These are phyloP conservation scores for Saccharomyces hybrid DNA, from an alignment of 1,139 yeast genomes.

Conservation along the genomic window DNA sequence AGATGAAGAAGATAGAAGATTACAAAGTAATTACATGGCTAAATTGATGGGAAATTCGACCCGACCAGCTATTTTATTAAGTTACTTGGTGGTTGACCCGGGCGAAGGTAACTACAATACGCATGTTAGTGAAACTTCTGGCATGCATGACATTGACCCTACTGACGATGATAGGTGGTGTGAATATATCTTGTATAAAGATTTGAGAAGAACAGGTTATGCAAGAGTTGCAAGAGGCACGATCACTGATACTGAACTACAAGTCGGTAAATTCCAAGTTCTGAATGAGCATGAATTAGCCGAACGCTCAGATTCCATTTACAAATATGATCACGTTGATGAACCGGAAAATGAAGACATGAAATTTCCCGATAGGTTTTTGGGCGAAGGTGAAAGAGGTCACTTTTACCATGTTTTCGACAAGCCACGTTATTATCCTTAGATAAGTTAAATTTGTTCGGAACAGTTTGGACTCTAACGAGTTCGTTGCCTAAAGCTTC, in stretches of 20 bases:
- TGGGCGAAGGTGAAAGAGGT: constrained; percentile 92
- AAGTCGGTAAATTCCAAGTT: constrained; percentile 83
- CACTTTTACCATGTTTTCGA: constrained; percentile 92
- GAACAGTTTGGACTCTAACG: too few species aligned
- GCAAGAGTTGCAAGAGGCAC: constrained; percentile 91
- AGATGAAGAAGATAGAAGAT: constrained; percentile 85
- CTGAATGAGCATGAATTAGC: constrained; percentile 39
- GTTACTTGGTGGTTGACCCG: constrained; percentile 87
- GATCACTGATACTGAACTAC: constrained; percentile 94
- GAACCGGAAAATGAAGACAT: constrained; percentile 49
- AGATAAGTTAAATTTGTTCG: too few species aligned
- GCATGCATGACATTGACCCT: constrained; percentile 91
- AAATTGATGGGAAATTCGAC: constrained; percentile 72
- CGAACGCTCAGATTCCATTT: constrained; percentile 39
- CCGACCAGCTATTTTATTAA: constrained; percentile 73
- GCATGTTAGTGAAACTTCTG: constrained; percentile 73
- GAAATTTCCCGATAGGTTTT: constrained; percentile 74
- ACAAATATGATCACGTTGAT: constrained; percentile 48
- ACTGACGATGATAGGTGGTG: constrained; percentile 98
- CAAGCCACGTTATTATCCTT: constrained; percentile 61
- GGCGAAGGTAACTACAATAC: constrained; percentile 84
- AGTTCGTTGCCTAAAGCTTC: constrained; percentile 14
- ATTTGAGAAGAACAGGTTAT: constrained; percentile 80
- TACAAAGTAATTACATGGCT: constrained; percentile 72
- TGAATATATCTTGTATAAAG: constrained; percentile 85